phyloP scores from a whole-genome alignment of 2,329 filamentous ascomycete genomes.

The Trichoderma atroviride region DNA sequence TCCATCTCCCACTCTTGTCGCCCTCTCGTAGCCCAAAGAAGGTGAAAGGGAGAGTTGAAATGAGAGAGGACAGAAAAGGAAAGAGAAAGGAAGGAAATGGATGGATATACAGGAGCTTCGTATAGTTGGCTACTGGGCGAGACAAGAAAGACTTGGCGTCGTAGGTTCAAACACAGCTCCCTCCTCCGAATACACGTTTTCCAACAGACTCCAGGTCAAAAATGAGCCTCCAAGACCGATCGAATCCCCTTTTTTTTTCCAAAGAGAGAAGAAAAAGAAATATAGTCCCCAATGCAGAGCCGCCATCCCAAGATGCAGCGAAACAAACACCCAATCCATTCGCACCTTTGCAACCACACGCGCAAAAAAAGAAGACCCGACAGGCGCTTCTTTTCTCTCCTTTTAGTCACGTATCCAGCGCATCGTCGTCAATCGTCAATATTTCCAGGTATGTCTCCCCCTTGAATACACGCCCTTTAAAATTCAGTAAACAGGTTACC shows the following conservation, averaged over 20 bases:
- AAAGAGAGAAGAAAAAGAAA: conserved; percentile 13
- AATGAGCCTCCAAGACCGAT: conserved; percentile 9
- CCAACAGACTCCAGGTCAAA: conserved; percentile 25
- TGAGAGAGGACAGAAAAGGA: neutral
- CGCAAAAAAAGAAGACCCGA: neutral
- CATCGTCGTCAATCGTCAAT: conserved; percentile 17
- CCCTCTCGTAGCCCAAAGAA: conserved; percentile 6
- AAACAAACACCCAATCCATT: conserved; percentile 1
- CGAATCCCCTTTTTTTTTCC: conserved; percentile 12
- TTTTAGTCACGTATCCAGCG: neutral
- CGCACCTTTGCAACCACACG: conserved; percentile 14
- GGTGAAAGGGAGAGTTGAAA: neutral
- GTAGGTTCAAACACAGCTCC: conserved; percentile 23
- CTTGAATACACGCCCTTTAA: conserved; percentile 44
- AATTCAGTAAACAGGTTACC: conserved; percentile 78
- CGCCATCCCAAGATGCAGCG: conserved; percentile 5
- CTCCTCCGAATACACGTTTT: conserved; percentile 16
- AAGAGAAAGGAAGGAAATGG: neutral
- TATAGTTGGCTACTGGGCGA: conserved; percentile 26
- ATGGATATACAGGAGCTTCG: conserved; percentile 27
- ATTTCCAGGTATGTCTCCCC: neutral
- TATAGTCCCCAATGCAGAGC: conserved; percentile 4
- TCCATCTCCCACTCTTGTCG: neutral
- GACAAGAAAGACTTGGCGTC: conserved; percentile 15
- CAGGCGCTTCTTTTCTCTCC: neutral